A percentile compares a stretch with the other conserved stretches of the same genome.
Conservation (phyloP, 352 stramenopile genomes). For the Pythium oligandrum region DNA sequence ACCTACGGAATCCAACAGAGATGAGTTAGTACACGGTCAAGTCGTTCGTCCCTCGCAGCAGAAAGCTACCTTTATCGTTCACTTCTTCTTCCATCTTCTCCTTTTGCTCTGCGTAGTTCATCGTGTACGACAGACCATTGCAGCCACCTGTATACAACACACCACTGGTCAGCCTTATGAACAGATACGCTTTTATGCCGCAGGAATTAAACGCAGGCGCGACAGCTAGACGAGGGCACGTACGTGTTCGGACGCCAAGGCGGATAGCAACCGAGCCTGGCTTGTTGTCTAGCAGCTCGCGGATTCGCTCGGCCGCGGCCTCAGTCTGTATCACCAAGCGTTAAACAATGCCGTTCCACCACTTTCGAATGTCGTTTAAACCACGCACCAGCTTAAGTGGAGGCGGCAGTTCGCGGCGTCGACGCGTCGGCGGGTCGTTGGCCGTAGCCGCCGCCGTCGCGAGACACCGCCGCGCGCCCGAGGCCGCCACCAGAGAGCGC, state of each 20-base stretch:
- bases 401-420: constrained; percentile 63
- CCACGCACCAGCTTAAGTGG: constrained; percentile 67
- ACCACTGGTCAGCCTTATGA: no score
- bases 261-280: constrained; percentile 92
- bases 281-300: constrained; percentile 80
- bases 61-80: constrained; percentile 63
- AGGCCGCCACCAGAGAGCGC: background rate
- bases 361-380: background rate
- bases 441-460: constrained; percentile 33
- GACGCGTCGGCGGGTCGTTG: constrained; percentile 31
- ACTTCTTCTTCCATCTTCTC: constrained; percentile 94
- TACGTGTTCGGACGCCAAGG: constrained; percentile 93
- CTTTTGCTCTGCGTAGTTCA: constrained; percentile 98
- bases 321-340: constrained; percentile 57
- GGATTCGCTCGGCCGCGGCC: constrained; percentile 81
- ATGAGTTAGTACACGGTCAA: background rate
- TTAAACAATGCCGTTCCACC: no score
- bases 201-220: no score
- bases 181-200: no score
- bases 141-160: constrained; percentile 79
- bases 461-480: constrained; percentile 11
- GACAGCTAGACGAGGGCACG: constrained; percentile 4
- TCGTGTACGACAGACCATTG: constrained; percentile 98
- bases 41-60: no score
- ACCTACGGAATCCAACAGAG: constrained; percentile 30